Evolutionary conservation across 1,284 basidiomycete genomes (phyloP), one percentile per base, ranked within the genome.

Genomic region (Waitea zeae): DNA sequence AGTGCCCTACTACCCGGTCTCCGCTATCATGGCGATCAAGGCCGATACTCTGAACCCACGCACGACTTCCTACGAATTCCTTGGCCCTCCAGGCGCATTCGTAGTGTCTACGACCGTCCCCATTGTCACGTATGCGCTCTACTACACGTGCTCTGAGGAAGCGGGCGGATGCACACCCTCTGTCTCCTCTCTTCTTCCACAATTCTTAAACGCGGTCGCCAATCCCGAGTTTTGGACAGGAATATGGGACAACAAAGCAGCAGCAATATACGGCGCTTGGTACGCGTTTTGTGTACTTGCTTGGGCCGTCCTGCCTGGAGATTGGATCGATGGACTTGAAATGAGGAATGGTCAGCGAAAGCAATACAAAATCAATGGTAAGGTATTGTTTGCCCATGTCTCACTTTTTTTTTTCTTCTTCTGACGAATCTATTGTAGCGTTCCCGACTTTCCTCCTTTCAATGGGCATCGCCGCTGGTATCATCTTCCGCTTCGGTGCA

Each of bases 351-450:
- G 93, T 1, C 62, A 61, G 36, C 76, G 67, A 45, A 76, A 81
- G 51, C 59, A 63, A 41, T 99, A 99, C 67, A 96, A 88, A 58
- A 89, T 96, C 47, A 98, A 98, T 59, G 90, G 90, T 90, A 48
- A 41, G 56, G 46, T 22, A 36, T 18, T 28, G 27, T 14, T 9
- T 28, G 31, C 32, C 12, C 24, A 6, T 31, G 35, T 38, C 26
- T 12, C 17, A 28, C 31, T 12, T 17, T 13, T 34, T 26, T 22
- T n/a, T 15, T 35, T 27, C 22, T 40, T 12, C 38, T 17, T 19
- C 33, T 39, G n/a, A n/a, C 14, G 34, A 20, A 33, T 5, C 31
- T 7, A 17, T 7, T 17, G 24, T 37, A 93, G 93, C 87, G 1
- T 83, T 96, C 51, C 68, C 83, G 0, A 96, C 92, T 0, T 70